Evolutionary conservation across 371 early-diverging fungal genomes (phyloP).

Genomic region (Syncephalastrum sp.): DNA sequence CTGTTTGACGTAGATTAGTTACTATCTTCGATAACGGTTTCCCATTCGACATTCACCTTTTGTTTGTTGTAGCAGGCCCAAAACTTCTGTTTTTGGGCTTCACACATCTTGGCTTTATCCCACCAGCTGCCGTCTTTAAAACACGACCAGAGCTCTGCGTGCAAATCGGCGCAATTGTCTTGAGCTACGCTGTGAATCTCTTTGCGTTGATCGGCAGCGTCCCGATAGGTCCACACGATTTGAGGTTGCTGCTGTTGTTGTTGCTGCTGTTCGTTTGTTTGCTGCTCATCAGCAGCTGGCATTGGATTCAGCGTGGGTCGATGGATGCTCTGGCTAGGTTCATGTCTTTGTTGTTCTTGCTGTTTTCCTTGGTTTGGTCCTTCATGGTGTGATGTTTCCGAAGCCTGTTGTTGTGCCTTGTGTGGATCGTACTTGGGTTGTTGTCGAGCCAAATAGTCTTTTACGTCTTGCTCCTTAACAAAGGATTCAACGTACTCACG

Average conservation of each 20-base stretch:
- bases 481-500: slow-evolving; percentile 45
- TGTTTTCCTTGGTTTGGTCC: slow-evolving; percentile 12
- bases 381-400: slow-evolving; percentile 6
- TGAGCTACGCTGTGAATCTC: slow-evolving; percentile 52
- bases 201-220: slow-evolving; percentile 41
- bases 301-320: slow-evolving; percentile 17
- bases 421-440: slow-evolving; percentile 44
- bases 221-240: slow-evolving; percentile 28
- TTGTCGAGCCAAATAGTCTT: slow-evolving; percentile 29
- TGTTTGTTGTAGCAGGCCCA: slow-evolving; percentile 53
- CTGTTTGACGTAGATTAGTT: slow-evolving; percentile 9
- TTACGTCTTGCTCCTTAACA: slow-evolving; percentile 26
- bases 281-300: background rate
- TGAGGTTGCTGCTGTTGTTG: slow-evolving; percentile 12
- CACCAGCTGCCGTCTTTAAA: slow-evolving; percentile 61
- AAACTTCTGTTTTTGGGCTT: slow-evolving; percentile 54
- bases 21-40: background rate
- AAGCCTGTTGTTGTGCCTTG: slow-evolving; percentile 19
- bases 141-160: slow-evolving; percentile 49
- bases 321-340: slow-evolving; percentile 15
- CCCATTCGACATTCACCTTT: slow-evolving; percentile 29
- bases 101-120: slow-evolving; percentile 65
- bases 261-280: slow-evolving; percentile 1
- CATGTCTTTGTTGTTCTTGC: slow-evolving; percentile 20
- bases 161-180: slow-evolving; percentile 57